Conservation (phyloP, 2,329 filamentous ascomycete species). For the Colletotrichum agaves region DNA sequence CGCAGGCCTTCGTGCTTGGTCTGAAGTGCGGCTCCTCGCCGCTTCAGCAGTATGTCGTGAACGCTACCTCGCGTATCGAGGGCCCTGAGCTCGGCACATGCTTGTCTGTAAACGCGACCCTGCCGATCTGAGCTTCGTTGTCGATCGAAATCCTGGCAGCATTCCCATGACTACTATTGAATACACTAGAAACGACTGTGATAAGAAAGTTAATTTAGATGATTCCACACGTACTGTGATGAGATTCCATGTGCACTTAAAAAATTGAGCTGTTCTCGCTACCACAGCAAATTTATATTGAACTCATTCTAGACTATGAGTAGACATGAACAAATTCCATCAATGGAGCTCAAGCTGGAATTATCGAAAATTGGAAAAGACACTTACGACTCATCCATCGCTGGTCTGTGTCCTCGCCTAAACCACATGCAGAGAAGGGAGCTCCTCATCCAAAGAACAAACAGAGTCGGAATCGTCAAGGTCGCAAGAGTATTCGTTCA, state of each 20-base stretch:
- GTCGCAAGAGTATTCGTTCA: neutral
- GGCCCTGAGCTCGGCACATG: conserved; percentile 6
- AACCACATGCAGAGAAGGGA: neutral
- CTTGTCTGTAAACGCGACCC: conserved; percentile 20
- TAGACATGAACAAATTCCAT: too few relatives aligned
- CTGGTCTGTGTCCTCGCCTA: neutral
- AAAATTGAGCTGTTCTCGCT: too few relatives aligned
- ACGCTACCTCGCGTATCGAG: conserved; percentile 27
- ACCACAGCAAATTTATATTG: too few relatives aligned
- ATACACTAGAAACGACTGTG: too few relatives aligned
- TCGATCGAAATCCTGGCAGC: too few relatives aligned
- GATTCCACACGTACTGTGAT: too few relatives aligned
- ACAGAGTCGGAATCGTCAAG: neutral
- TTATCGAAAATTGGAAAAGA: neutral
- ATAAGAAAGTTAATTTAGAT: too few relatives aligned
- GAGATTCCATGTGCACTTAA: too few relatives aligned
- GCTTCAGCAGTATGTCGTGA: conserved; percentile 28
- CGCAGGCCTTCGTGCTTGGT: conserved; percentile 63
- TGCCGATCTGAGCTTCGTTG: conserved; percentile 3
- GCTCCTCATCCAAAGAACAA: neutral
- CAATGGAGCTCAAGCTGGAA: neutral
- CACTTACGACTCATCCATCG: neutral
- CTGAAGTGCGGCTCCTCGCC: conserved; percentile 25
- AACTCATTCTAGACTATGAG: too few relatives aligned
- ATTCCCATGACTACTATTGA: too few relatives aligned